Evolutionary conservation across 352 stramenopile genomes (phyloP).

Genomic region (Pythium guiyangense): DNA sequence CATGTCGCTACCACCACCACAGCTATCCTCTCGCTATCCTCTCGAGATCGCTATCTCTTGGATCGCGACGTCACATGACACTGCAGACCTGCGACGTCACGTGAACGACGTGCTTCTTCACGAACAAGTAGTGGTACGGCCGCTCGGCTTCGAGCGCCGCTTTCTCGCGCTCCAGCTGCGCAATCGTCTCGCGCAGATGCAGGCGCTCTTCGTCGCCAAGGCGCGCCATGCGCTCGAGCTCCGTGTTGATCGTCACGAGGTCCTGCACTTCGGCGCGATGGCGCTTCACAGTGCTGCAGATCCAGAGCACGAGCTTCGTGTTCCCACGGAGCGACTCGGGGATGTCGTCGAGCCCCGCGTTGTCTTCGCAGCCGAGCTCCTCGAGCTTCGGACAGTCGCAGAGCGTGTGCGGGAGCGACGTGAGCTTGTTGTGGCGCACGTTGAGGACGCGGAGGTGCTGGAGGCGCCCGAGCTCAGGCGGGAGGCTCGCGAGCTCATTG

Average conservation of each 20-base stretch:
- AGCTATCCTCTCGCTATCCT: no score
- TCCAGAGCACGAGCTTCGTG: slow-evolving; percentile 74
- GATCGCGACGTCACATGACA: slow-evolving; percentile 39
- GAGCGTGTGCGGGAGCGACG: slow-evolving; percentile 54
- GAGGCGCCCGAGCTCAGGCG: slow-evolving; percentile 48
- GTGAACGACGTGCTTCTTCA: slow-evolving; percentile 56
- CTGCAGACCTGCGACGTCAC: slow-evolving; percentile 55
- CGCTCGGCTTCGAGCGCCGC: slow-evolving; percentile 49
- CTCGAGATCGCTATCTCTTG: no score
- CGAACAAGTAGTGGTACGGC: slow-evolving; percentile 62
- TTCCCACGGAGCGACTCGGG: slow-evolving; percentile 63
- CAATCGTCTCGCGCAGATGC: slow-evolving; percentile 59
- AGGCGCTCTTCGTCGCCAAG: slow-evolving; percentile 72
- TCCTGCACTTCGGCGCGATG: slow-evolving; percentile 56
- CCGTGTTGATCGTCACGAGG: slow-evolving; percentile 70
- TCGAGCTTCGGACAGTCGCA: slow-evolving; percentile 60
- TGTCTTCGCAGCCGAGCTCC: slow-evolving; percentile 52
- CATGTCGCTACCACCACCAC: not conserved
- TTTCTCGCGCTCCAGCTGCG: slow-evolving; percentile 57
- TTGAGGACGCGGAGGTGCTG: slow-evolving; percentile 55
- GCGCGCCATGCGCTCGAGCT: slow-evolving; percentile 67
- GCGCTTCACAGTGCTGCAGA: slow-evolving; percentile 72
- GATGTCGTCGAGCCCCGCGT: slow-evolving; percentile 52
- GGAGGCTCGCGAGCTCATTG: slow-evolving; percentile 56
- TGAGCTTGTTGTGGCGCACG: slow-evolving; percentile 72